phyloP scores from a whole-genome alignment of 495 filamentous ascomycete genomes.

The Mytilinidion resinicola region DNA sequence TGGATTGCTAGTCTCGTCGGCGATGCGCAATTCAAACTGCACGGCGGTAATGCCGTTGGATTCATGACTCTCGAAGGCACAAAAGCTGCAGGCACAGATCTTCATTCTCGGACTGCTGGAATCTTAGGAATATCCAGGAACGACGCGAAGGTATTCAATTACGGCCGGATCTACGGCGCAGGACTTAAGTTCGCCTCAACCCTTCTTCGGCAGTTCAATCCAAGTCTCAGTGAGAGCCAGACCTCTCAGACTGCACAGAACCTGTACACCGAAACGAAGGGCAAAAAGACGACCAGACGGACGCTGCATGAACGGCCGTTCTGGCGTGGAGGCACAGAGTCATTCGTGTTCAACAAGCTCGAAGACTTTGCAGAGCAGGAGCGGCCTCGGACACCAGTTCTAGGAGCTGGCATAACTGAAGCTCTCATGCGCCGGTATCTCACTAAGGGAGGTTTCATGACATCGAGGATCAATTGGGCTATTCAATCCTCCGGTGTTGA shows the following conservation, averaged over 20 bases:
- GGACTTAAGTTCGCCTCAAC: constrained; percentile 89
- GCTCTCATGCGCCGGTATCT: constrained; percentile 83
- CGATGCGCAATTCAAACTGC: constrained; percentile 86
- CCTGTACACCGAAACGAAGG: constrained; percentile 86
- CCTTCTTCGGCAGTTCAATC: constrained; percentile 88
- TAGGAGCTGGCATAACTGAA: constrained; percentile 96
- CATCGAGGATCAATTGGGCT: constrained; percentile 97
- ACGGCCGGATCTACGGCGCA: constrained; percentile 95
- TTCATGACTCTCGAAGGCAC: constrained; percentile 99
- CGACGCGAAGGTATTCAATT: constrained; percentile 97
- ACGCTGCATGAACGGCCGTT: constrained; percentile 66
- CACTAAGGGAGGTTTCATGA: constrained; percentile 86
- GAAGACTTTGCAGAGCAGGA: constrained; percentile 98
- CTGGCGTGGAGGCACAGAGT: constrained; percentile 95
- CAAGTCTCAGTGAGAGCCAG: constrained; percentile 65
- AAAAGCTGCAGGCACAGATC: constrained; percentile 85
- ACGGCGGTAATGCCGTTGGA: constrained; percentile 92
- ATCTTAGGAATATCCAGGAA: constrained; percentile 92
- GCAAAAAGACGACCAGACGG: constrained; percentile 66
- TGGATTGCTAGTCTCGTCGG: constrained; percentile 97
- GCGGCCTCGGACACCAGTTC: constrained; percentile 78
- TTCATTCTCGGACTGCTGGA: constrained; percentile 87
- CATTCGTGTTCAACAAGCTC: constrained; percentile 94
- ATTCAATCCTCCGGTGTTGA: constrained; percentile 97
- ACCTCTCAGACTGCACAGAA: constrained; percentile 68